Evolutionary conservation across 129 eudicot species (phyloP).

Genomic region (Cynara cardunculus): DNA sequence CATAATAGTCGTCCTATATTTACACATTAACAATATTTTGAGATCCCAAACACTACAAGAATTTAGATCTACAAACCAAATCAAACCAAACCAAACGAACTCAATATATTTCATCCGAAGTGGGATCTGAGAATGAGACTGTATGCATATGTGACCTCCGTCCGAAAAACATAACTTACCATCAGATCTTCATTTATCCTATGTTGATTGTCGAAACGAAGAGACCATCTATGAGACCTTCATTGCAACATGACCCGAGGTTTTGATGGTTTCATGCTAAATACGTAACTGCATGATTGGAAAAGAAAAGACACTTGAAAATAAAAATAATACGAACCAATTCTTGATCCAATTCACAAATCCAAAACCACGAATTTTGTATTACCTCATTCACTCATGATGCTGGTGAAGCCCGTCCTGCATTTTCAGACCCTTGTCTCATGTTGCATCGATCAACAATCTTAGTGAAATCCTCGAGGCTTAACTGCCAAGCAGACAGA

Average conservation of each 20-base stretch:
- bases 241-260: background rate
- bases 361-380: background rate
- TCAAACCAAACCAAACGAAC: background rate
- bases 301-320: background rate
- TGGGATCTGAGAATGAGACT: background rate
- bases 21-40: background rate
- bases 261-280: background rate
- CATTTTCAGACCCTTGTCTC: conserved; percentile 43
- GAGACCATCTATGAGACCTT: background rate
- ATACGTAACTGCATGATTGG: background rate
- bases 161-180: background rate
- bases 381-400: conserved; percentile 8
- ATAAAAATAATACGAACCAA: background rate
- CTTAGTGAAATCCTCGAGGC: conserved; percentile 76
- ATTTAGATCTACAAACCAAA: background rate
- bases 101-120: background rate
- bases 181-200: background rate
- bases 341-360: background rate
- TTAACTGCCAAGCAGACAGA: conserved; percentile 49
- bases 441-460: conserved; percentile 72
- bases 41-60: background rate
- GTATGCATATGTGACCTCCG: too few relatives aligned
- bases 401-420: conserved; percentile 25
- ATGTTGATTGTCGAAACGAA: background rate
- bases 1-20: background rate